A percentile compares a stretch with the other conserved stretches of the same genome.
Evolutionary conservation across 1,284 basidiomycete genomes (phyloP).

Genomic region (Microstroma glucosiphilum): DNA sequence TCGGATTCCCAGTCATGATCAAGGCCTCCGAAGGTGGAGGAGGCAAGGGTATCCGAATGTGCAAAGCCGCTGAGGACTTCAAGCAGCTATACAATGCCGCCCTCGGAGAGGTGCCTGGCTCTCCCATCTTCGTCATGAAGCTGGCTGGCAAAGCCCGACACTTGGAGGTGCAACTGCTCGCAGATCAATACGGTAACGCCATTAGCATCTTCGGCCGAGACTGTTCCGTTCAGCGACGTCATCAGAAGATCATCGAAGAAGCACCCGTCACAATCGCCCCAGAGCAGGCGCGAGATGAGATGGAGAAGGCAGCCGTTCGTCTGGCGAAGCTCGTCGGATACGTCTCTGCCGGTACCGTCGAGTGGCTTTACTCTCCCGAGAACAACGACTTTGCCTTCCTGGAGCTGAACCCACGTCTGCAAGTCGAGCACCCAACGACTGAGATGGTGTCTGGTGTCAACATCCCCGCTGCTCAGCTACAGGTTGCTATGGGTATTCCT

Average conservation of each 20-base stretch:
- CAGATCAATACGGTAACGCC: constrained; percentile 98
- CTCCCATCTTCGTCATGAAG: constrained; percentile 99
- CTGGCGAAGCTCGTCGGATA: constrained; percentile 97
- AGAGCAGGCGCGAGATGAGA: constrained; percentile 69
- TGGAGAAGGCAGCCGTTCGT: constrained; percentile 97
- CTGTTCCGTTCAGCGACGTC: constrained; percentile 97
- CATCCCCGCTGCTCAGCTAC: constrained; percentile 92
- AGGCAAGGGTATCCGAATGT: constrained; percentile 66
- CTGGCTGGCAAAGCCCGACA: constrained; percentile 94
- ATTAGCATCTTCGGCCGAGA: constrained; percentile 98
- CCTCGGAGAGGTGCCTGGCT: constrained; percentile 87
- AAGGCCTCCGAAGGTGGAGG: constrained; percentile 99
- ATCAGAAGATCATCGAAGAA: constrained; percentile 99
- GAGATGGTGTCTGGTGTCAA: constrained; percentile 99
- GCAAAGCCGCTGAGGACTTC: constrained; percentile 64
- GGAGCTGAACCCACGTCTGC: constrained; percentile 97
- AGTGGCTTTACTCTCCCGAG: constrained; percentile 91
- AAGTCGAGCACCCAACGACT: constrained; percentile 93
- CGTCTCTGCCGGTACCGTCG: constrained; percentile 96
- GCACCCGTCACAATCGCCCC: constrained; percentile 93
- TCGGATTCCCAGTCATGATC: constrained; percentile 99
- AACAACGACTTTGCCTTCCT: constrained; percentile 95
- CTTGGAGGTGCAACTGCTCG: constrained; percentile 94
- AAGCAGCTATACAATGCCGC: constrained; percentile 91
- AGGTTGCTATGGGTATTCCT: constrained; percentile 97